Evolutionary conservation across 805 yeast species (phyloP), one percentile per base, ranked within the genome.

Genomic region (Teunomyces lycoperdinae): DNA sequence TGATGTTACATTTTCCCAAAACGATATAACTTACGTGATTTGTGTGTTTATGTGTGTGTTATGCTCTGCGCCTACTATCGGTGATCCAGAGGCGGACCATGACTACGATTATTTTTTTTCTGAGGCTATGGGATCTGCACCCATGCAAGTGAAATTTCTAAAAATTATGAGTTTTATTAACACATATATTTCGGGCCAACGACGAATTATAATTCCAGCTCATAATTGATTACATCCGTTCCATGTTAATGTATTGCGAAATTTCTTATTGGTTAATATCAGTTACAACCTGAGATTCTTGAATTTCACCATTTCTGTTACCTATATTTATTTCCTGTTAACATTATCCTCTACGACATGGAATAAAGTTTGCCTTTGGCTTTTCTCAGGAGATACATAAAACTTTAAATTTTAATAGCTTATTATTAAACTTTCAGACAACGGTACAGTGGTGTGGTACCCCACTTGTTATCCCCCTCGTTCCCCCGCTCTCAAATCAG

Each of bases 61-160:
- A 11, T 10, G 9, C 13, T 10, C 8, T 5, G 9, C n/a, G n/a
- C n/a, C 34, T 9, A 13, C 5, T 13, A 13, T 16, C 34, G 34
- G 34, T 6, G 34, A 35, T 17, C 13, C 13, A 35, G 24, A 35
- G 39, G 39, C 39, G 39, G 39, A 31, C 28, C 39, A 35, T 20
- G 26, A 35, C 39, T 35, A 35, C 39, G 39, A 20, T 17, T 35
- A 35, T 35, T 35, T 35, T 35, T 31, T 35, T 11, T 9, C 11
- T 9, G 26, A n/a, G 39, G 39, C 39, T 35, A 28, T 20, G 39
- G 34, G 39, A 35, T 35, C 39, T 35, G 39, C 39, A n/a, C 39
- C 39, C 13, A 35, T 35, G 39, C 39, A 35, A 35, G 39, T 35
- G 39, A 35, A 35, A 35, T 35, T 35, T 35, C 39, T 35, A 35